phyloP scores from a whole-genome alignment of 2,329 filamentous ascomycete species.

The Ceratocystis albifundus region DNA sequence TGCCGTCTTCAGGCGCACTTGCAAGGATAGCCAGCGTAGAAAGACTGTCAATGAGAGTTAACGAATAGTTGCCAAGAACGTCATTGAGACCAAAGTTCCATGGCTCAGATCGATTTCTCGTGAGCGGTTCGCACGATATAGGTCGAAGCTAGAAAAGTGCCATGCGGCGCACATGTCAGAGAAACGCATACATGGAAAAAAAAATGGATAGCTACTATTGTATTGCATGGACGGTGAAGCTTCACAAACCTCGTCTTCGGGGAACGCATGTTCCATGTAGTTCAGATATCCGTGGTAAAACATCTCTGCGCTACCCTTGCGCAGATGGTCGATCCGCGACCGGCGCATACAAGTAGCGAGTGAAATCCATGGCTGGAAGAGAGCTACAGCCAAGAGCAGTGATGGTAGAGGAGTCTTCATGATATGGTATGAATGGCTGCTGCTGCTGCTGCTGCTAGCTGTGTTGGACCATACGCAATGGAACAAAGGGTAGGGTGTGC shows the following conservation, averaged over 20 bases:
- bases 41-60: constrained; percentile 89
- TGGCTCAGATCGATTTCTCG: constrained; percentile 69
- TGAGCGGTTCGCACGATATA: constrained; percentile 70
- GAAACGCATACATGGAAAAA: not conserved
- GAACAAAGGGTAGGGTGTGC: not conserved
- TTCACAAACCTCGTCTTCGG: constrained; percentile 66
- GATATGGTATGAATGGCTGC: not conserved
- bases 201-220: not conserved
- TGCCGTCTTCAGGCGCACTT: constrained; percentile 47
- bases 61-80: constrained; percentile 89
- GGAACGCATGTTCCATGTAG: constrained; percentile 88
- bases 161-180: constrained; percentile 25
- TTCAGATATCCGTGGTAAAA: constrained; percentile 96
- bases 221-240: not conserved
- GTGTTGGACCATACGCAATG: not conserved
- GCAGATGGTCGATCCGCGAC: constrained; percentile 44
- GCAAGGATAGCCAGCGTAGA: constrained; percentile 89
- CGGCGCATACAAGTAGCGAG: constrained; percentile 42
- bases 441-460: not conserved
- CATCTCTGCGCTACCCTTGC: constrained; percentile 57
- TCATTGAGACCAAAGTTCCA: constrained; percentile 82
- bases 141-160: constrained; percentile 54
- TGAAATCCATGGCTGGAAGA: constrained; percentile 33
- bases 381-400: not conserved
- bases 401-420: not conserved